Percentiles rank a stretch among this genome's conserved stretches.
Evolutionary conservation across 371 early-diverging fungal species (phyloP).

Genomic region (Apophysomyces ossiformis): DNA sequence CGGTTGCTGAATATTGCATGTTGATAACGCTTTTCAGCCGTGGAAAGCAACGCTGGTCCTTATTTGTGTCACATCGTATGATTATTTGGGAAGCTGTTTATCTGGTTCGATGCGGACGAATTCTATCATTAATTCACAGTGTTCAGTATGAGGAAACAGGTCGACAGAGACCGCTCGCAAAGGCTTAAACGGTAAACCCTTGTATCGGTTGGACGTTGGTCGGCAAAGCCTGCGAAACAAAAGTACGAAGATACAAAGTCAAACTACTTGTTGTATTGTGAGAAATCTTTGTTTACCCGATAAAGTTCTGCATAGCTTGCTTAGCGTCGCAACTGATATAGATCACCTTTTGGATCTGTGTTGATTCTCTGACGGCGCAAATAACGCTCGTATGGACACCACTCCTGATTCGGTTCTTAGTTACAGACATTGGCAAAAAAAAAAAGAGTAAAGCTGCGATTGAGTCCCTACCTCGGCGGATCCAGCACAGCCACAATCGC

Average conservation of each 20-base stretch:
- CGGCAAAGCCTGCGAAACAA: constrained; percentile 46
- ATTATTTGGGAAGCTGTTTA: too few relatives aligned
- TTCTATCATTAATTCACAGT: constrained; percentile 76
- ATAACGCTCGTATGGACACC: constrained; percentile 75
- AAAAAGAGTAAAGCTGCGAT: too few relatives aligned
- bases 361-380: constrained; percentile 62
- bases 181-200: constrained; percentile 66
- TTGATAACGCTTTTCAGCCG: too few relatives aligned
- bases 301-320: constrained; percentile 68
- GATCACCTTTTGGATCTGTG: constrained; percentile 63
- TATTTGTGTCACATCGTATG: neutral
- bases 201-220: constrained; percentile 65
- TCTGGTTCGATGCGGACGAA: constrained; percentile 42
- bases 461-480: constrained; percentile 68
- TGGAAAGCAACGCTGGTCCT: too few relatives aligned
- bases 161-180: constrained; percentile 71
- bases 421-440: neutral
- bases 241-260: too few relatives aligned
- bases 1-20: too few relatives aligned
- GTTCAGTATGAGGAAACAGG: constrained; percentile 81
- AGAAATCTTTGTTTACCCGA: constrained; percentile 53
- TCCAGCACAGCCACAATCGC: constrained; percentile 72
- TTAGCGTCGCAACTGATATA: constrained; percentile 80
- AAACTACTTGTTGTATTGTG: too few relatives aligned
- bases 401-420: constrained; percentile 25